phyloP scores from a whole-genome alignment of 2,329 filamentous ascomycete genomes.

The Clonostachys rosea region DNA sequence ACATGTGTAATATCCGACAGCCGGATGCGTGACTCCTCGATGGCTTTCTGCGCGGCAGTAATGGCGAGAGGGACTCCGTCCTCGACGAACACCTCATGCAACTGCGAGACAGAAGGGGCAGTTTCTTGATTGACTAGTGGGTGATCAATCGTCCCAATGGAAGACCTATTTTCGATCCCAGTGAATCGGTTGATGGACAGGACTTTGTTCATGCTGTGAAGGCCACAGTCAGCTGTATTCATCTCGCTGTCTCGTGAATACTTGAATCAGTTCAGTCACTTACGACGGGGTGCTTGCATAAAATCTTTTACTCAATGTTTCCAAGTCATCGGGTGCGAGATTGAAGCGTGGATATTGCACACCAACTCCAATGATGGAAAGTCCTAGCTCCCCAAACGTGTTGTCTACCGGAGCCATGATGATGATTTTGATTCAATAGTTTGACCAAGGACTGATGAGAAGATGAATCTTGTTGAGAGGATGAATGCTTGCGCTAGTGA shows the following conservation, averaged over 20 bases:
- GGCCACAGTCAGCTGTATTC: neutral
- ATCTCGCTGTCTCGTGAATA: neutral
- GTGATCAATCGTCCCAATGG: slow-evolving; percentile 56
- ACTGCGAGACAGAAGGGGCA: slow-evolving; percentile 46
- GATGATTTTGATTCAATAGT: too few relatives aligned
- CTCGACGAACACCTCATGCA: slow-evolving; percentile 49
- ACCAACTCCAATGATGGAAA: slow-evolving; percentile 56
- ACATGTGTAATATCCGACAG: slow-evolving; percentile 56
- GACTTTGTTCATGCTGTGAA: slow-evolving; percentile 54
- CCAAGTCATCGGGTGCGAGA: slow-evolving; percentile 44
- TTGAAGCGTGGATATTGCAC: slow-evolving; percentile 54
- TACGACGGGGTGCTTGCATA: slow-evolving; percentile 58
- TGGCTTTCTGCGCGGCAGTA: slow-evolving; percentile 43
- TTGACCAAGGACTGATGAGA: too few relatives aligned
- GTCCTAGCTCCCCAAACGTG: slow-evolving; percentile 40
- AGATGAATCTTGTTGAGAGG: too few relatives aligned
- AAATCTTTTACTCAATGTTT: slow-evolving; percentile 48
- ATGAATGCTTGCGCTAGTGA: too few relatives aligned
- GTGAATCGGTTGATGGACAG: slow-evolving; percentile 60
- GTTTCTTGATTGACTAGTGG: slow-evolving; percentile 52
- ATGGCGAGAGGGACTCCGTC: slow-evolving; percentile 56
- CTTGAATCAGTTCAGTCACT: slow-evolving; percentile 12
- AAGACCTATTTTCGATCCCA: slow-evolving; percentile 59
- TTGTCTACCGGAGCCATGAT: too few relatives aligned
- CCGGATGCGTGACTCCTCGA: slow-evolving; percentile 17